phyloP scores from a whole-genome alignment of 225 moss, liverwort and hornwort genomes.

The Bryum argenteum region DNA sequence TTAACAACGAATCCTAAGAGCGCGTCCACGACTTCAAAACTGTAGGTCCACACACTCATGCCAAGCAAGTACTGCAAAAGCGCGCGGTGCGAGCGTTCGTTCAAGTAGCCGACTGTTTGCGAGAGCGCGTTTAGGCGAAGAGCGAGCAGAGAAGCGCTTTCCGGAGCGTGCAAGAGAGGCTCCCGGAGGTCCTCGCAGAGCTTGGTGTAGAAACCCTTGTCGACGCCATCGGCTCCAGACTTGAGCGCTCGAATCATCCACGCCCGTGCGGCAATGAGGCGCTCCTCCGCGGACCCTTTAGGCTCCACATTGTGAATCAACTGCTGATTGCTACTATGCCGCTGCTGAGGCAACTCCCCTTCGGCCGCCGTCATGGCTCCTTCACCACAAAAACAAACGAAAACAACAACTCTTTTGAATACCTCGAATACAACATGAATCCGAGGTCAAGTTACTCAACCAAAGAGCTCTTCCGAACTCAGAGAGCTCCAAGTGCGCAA shows the following conservation, averaged over 20 bases:
- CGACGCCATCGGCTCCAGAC: constrained; percentile 50
- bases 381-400: constrained; percentile 20
- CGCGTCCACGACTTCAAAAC: constrained; percentile 66
- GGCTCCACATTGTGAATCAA: constrained; percentile 25
- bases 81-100: constrained; percentile 65
- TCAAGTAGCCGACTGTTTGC: constrained; percentile 75
- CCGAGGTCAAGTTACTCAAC: not conserved
- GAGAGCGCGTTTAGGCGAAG: constrained; percentile 73
- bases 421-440: constrained; percentile 42
- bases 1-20: constrained; percentile 83
- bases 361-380: constrained; percentile 57
- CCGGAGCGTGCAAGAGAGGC: constrained; percentile 52
- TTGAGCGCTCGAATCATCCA: constrained; percentile 59
- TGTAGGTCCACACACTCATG: constrained; percentile 89
- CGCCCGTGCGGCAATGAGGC: constrained; percentile 38
- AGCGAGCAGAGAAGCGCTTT: constrained; percentile 49
- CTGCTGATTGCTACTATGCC: not conserved
- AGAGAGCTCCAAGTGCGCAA: too few species aligned
- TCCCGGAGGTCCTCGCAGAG: constrained; percentile 67
- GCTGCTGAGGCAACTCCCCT: constrained; percentile 51
- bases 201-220: constrained; percentile 66
- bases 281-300: constrained; percentile 43
- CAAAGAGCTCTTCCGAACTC: too few species aligned
- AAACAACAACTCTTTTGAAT: constrained; percentile 17
- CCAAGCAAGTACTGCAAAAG: constrained; percentile 81